Base-by-base conservation (phyloP, 2,329 filamentous ascomycete species). In the Saccharata proteae region DNA sequence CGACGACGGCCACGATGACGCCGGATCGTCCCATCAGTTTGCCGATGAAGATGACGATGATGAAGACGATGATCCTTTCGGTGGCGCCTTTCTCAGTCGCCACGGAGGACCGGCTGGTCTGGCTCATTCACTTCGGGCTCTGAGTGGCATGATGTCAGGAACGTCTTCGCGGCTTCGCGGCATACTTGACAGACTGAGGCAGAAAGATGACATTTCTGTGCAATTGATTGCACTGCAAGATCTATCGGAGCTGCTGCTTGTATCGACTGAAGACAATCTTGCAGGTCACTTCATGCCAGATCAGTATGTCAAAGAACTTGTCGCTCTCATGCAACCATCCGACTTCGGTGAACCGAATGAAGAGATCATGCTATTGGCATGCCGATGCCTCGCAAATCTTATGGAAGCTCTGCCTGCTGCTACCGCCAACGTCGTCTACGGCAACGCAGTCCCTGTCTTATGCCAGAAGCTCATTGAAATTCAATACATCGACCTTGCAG, bases 401-500 rank as follows among this genome's bases (percentile, higher is more conserved):
- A 98, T 98, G 90, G 90, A 98, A 55, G 92, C 88, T 16, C 64
- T 98, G 17, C 86, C 90, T 13, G 78, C 84, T 19, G 88, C 88
- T 35, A 90, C 90, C 29, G 82, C 85, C 9, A 94, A 93, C 51
- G 85, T 98, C 10, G 90, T 96, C 4, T 96, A 96, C 51, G 88
- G 86, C n/a, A 84, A 85, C 29, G 90, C 90, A 19, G 90, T 98
- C 4, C 86, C 90, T 3, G 77, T 98, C 9, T 64, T 98, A 16
- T 96, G 90, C 59, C 82, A 88, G 50, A 98, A 96, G 58, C 67
- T 98, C 17, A 67, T 96, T 38, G 86, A 96, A 57, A 96, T 96
- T 26, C 80, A 88, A 39, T 98, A 88, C 54, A 98, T 98, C 52
- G 90, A 98, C 55, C 67, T 98, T 32, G 92, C 92, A 21, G 90